These are phyloP conservation scores for Pelargonium myrrhifolium DNA, from an alignment of 441 rosid species.

Conservation along the genomic window DNA sequence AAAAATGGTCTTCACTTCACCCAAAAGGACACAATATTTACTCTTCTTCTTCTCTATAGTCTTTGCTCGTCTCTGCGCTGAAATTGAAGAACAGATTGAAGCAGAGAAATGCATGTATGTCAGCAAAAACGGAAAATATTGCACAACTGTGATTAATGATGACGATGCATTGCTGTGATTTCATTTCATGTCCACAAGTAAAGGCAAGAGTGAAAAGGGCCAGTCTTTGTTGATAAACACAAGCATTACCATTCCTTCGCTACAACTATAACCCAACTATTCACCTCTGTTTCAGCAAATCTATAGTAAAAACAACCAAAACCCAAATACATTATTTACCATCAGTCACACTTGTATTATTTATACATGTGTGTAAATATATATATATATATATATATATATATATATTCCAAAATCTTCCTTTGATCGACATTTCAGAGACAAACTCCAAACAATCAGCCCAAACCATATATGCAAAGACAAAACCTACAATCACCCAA, in stretches of 20 bases:
- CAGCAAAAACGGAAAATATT: slow-evolving; percentile 18
- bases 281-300: slow-evolving; percentile 32
- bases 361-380: no score
- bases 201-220: slow-evolving; percentile 20
- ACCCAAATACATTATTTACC: neutral
- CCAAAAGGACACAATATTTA: slow-evolving; percentile 30
- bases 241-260: slow-evolving; percentile 37
- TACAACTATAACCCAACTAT: slow-evolving; percentile 13
- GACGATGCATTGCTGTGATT: slow-evolving; percentile 14
- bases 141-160: slow-evolving; percentile 26
- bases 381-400: neutral
- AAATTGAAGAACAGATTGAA: slow-evolving; percentile 16
- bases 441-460: slow-evolving; percentile 21
- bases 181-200: slow-evolving; percentile 12
- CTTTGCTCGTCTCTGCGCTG: slow-evolving; percentile 22
- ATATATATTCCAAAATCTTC: slow-evolving; percentile 7
- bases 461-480: slow-evolving; percentile 26
- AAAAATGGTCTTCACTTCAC: slow-evolving; percentile 26
- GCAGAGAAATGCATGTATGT: slow-evolving; percentile 41
- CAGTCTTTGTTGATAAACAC: slow-evolving; percentile 25
- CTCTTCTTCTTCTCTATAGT: slow-evolving; percentile 24
- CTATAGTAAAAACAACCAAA: slow-evolving; percentile 12
- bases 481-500: slow-evolving; percentile 26
- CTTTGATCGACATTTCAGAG: slow-evolving; percentile 13
- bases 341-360: neutral